phyloP scores from a whole-genome alignment of 257 asterid species.

The Ophiorrhiza pumila region DNA sequence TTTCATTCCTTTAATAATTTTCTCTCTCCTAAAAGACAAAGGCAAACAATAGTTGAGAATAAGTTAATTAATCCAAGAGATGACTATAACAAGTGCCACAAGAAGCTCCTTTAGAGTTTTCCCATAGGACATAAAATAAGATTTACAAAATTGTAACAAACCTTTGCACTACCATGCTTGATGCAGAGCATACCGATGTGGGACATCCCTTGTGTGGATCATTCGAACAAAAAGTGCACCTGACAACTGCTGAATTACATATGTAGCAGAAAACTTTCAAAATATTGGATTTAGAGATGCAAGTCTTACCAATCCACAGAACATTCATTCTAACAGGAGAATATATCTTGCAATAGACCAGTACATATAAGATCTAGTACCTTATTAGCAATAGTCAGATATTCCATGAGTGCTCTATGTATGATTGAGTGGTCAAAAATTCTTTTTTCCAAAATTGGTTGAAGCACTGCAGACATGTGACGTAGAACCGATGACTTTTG shows the following conservation, averaged over 20 bases:
- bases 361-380: constrained; percentile 26
- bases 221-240: constrained; percentile 63
- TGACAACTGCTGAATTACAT: constrained; percentile 67
- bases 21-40: constrained; percentile 66
- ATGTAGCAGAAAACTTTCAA: constrained; percentile 82
- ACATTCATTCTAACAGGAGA: not conserved
- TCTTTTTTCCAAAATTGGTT: constrained; percentile 88
- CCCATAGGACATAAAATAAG: constrained; percentile 5
- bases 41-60: not conserved
- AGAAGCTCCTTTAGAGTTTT: not conserved
- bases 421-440: constrained; percentile 88
- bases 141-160: constrained; percentile 15
- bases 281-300: constrained; percentile 41
- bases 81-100: not conserved
- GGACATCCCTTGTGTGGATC: constrained; percentile 89
- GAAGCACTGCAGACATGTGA: constrained; percentile 77
- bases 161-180: constrained; percentile 95
- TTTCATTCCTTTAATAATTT: constrained; percentile 86
- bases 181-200: constrained; percentile 70
- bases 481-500: constrained; percentile 72
- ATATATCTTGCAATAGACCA: not conserved
- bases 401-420: constrained; percentile 76
- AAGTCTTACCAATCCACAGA: not conserved
- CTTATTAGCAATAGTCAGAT: constrained; percentile 69
- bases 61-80: not conserved